These are phyloP conservation scores for Mucor sp. DNA, from an alignment of 371 early-diverging fungal species.

Conservation along the genomic window DNA sequence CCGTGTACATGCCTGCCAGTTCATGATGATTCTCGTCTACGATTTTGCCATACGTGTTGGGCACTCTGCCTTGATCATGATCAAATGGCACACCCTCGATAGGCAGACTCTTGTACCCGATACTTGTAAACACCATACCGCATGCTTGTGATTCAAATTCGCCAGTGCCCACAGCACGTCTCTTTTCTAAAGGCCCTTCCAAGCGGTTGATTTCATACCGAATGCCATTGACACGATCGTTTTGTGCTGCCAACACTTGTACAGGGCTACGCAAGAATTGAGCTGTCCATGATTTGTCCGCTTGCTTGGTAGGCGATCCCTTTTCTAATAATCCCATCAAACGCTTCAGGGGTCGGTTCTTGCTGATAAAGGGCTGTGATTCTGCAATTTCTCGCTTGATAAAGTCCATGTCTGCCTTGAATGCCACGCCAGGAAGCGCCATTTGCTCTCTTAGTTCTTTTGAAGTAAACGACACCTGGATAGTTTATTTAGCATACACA, in stretches of 20 bases:
- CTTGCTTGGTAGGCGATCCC: conserved; percentile 37
- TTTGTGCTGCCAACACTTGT: conserved; percentile 41
- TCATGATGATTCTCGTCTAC: conserved; percentile 47
- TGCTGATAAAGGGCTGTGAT: conserved; percentile 35
- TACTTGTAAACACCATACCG: conserved; percentile 77
- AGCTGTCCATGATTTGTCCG: conserved; percentile 70
- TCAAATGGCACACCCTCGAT: conserved; percentile 84
- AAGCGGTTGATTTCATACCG: conserved; percentile 72
- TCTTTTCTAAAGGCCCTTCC: conserved; percentile 56
- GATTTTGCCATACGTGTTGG: conserved; percentile 80
- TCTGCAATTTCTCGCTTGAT: conserved; percentile 50
- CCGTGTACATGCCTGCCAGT: conserved; percentile 74
- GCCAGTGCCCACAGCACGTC: conserved; percentile 64
- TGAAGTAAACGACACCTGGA: conserved; percentile 84
- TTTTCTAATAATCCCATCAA: conserved; percentile 78
- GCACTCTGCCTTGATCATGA: conserved; percentile 62
- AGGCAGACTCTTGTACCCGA: conserved; percentile 85
- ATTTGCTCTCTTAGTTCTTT: conserved; percentile 97
- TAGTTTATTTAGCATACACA: conserved; percentile 2
- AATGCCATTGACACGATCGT: conserved; percentile 43
- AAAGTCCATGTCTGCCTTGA: conserved; percentile 61
- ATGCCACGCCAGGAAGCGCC: conserved; percentile 61
- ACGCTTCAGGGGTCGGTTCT: conserved; percentile 73
- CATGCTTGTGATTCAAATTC: conserved; percentile 53
- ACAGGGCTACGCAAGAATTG: conserved; percentile 77